Percentiles rank a stretch among this genome's conserved stretches.
phyloP scores from a whole-genome alignment of 345 rosid genomes.

The Arabis hirsuta region DNA sequence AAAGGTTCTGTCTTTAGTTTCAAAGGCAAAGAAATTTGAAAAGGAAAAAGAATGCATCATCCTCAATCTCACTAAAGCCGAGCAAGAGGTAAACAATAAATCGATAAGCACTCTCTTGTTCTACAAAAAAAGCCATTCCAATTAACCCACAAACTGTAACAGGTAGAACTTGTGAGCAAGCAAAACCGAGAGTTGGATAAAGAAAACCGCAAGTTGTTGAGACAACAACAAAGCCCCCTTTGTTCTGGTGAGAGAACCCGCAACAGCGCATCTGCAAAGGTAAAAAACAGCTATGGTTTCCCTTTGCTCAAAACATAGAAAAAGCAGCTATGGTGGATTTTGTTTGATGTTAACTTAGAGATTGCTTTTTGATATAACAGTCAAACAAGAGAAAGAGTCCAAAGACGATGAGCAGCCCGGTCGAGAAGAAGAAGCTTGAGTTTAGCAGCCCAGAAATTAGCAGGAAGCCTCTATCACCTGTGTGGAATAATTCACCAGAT shows the following conservation, averaged over 20 bases:
- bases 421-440: constrained; percentile 41
- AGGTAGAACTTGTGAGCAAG: constrained; percentile 44
- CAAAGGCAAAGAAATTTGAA: constrained; percentile 32
- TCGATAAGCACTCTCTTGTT: background rate
- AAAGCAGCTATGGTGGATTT: background rate
- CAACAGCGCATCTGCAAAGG: constrained; percentile 35
- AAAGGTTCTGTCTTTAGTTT: constrained; percentile 35
- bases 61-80: constrained; percentile 41
- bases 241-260: constrained; percentile 23
- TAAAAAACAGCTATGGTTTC: constrained; percentile 9
- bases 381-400: constrained; percentile 45
- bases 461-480: constrained; percentile 37
- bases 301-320: no score
- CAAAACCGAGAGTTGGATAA: constrained; percentile 43
- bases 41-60: constrained; percentile 43
- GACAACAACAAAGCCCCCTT: constrained; percentile 37
- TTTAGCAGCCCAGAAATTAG: constrained; percentile 38
- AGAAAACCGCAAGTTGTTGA: constrained; percentile 43
- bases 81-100: constrained; percentile 37
- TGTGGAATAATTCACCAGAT: constrained; percentile 37
- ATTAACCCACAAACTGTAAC: background rate
- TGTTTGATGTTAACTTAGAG: background rate
- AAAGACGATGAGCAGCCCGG: constrained; percentile 39
- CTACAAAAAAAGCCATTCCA: background rate
- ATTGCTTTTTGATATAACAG: constrained; percentile 20